Evolutionary conservation across 2,329 filamentous ascomycete species (phyloP).

Genomic region (Claviceps monticola): DNA sequence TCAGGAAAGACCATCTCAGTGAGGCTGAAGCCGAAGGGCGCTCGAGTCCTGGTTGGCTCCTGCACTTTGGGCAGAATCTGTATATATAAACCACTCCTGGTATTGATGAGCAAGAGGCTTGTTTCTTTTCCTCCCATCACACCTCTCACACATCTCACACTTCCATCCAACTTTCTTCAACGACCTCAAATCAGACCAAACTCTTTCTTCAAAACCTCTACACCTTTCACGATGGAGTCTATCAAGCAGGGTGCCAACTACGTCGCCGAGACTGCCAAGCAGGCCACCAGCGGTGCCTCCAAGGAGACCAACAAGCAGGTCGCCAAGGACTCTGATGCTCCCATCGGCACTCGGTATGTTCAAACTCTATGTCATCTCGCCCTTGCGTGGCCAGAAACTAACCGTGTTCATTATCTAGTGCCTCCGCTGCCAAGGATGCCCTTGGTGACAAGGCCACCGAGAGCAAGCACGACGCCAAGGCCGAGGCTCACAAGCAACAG

Average conservation of each 20-base stretch:
- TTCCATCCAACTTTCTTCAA: background rate
- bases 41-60: background rate
- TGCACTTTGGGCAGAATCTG: background rate
- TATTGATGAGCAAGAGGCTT: background rate
- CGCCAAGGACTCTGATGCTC: constrained; percentile 46
- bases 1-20: background rate
- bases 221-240: constrained; percentile 32
- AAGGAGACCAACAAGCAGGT: constrained; percentile 59
- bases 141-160: background rate
- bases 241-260: constrained; percentile 51
- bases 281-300: constrained; percentile 38
- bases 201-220: background rate
- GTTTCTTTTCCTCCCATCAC: background rate
- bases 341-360: constrained; percentile 37
- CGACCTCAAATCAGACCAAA: constrained; percentile 4
- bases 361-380: too few relatives aligned
- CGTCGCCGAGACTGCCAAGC: constrained; percentile 48
- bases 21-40: background rate
- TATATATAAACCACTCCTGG: background rate
- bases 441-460: constrained; percentile 31
- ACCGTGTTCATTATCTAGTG: constrained; percentile 15
- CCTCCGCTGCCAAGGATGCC: constrained; percentile 35
- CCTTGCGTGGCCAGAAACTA: background rate
- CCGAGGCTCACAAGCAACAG: constrained; percentile 26
- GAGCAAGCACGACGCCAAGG: constrained; percentile 25